Conservation (phyloP, 2,329 filamentous ascomycete species). For the Oidium heveae region DNA sequence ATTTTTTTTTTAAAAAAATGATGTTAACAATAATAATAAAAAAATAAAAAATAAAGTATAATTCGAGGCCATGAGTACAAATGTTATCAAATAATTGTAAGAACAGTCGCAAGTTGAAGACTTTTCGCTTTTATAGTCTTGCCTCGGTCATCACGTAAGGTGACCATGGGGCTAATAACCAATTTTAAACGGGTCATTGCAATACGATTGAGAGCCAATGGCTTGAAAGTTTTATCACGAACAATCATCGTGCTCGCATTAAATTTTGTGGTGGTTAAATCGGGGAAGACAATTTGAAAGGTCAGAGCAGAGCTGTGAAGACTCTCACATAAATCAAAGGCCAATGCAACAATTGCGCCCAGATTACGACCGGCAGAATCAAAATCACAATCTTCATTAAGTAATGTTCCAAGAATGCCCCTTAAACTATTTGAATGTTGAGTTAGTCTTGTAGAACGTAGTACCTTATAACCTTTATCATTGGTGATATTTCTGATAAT, state of each 20-base stretch:
- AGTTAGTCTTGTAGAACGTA: conserved; percentile 5
- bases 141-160: conserved; percentile 23
- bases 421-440: conserved; percentile 13
- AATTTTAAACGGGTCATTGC: conserved; percentile 27
- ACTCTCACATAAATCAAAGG: conserved; percentile 16
- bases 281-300: conserved; percentile 24
- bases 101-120: conserved; percentile 7
- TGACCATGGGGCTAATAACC: conserved; percentile 28
- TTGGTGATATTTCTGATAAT: conserved; percentile 17
- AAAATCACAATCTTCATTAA: conserved; percentile 15
- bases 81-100: conserved; percentile 6
- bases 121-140: conserved; percentile 9
- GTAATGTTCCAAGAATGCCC: conserved; percentile 20
- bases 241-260: conserved; percentile 21
- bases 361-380: conserved; percentile 18
- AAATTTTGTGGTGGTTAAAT: conserved; percentile 22
- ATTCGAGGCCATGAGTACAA: no score
- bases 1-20: no score
- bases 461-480: conserved; percentile 12
- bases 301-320: conserved; percentile 19
- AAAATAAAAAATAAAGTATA: no score
- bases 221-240: conserved; percentile 18
- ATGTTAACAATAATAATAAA: no score
- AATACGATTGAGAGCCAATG: conserved; percentile 19
- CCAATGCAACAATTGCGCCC: conserved; percentile 5